Conservation (phyloP, 2,329 filamentous ascomycete genomes). For the Pseudogymnoascus sp. region DNA sequence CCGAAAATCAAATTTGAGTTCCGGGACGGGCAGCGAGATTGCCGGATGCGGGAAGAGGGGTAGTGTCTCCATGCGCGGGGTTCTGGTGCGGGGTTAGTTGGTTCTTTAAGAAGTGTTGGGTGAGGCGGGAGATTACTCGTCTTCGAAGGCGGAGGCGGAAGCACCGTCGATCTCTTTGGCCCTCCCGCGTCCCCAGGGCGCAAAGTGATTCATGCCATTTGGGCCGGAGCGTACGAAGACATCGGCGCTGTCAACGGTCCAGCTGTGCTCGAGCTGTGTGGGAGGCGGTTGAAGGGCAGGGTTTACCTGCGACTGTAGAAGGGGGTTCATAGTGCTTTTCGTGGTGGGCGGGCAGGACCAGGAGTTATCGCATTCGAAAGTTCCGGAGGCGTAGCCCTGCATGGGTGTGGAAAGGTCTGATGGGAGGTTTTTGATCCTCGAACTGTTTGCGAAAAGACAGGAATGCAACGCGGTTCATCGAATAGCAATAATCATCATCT, state of each 20-base stretch:
- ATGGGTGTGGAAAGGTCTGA: not conserved
- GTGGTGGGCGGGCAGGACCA: not conserved
- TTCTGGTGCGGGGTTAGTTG: not conserved
- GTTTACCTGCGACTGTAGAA: not conserved
- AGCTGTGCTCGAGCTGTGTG: not conserved
- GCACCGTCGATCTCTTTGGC: not conserved
- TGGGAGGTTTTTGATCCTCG: not conserved
- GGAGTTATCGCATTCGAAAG: not conserved
- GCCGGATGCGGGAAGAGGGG: conserved; percentile 29
- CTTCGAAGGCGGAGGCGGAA: not conserved
- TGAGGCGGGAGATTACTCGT: not conserved
- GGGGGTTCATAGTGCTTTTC: not conserved
- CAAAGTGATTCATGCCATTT: not conserved
- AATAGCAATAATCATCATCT: not conserved
- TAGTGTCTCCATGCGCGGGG: not conserved
- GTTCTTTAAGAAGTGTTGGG: not conserved
- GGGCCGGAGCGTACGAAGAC: not conserved
- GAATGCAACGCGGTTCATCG: not conserved
- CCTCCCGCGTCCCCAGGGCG: not conserved
- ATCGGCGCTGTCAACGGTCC: not conserved
- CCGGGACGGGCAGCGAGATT: conserved; percentile 38
- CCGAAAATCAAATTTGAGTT: conserved; percentile 42
- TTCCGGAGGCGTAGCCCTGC: not conserved
- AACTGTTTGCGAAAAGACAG: not conserved
- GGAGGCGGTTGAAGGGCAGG: not conserved